These are phyloP conservation scores for Extremus antarcticus DNA, from an alignment of 495 filamentous ascomycete genomes.

Conservation along the genomic window DNA sequence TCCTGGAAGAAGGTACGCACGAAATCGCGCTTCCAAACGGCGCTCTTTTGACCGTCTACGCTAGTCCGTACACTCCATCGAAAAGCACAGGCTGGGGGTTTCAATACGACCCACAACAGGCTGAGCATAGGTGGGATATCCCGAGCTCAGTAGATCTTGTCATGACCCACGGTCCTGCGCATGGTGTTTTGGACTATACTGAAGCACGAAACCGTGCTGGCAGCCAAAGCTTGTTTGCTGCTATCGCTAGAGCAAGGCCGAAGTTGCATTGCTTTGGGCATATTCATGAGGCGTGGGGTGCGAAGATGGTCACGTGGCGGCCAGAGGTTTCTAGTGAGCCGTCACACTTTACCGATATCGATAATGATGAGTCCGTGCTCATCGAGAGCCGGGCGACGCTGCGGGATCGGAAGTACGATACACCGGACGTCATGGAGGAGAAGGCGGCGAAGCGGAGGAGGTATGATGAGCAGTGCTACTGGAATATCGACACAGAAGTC, in stretches of 20 bases:
- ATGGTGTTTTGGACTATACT: slow-evolving; percentile 44
- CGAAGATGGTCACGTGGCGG: slow-evolving; percentile 45
- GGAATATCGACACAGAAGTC: slow-evolving; percentile 27
- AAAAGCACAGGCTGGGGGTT: slow-evolving; percentile 53
- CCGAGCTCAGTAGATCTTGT: slow-evolving; percentile 41
- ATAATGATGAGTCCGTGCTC: slow-evolving; percentile 20
- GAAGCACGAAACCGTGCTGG: slow-evolving; percentile 35
- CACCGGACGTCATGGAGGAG: not conserved
- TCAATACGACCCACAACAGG: slow-evolving; percentile 42
- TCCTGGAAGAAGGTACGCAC: slow-evolving; percentile 56
- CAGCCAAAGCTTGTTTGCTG: slow-evolving; percentile 46
- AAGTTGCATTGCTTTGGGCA: slow-evolving; percentile 62
- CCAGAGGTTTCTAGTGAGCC: slow-evolving; percentile 31
- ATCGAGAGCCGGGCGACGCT: slow-evolving; percentile 36
- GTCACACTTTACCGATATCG: slow-evolving; percentile 7
- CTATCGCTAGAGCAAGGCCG: slow-evolving; percentile 43
- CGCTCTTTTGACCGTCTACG: slow-evolving; percentile 52
- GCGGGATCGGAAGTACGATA: slow-evolving; percentile 9
- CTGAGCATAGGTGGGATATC: slow-evolving; percentile 41
- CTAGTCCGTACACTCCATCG: slow-evolving; percentile 53
- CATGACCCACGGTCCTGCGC: slow-evolving; percentile 66
- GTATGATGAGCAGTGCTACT: not conserved
- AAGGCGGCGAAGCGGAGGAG: not conserved
- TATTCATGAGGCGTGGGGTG: slow-evolving; percentile 69
- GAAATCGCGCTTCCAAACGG: slow-evolving; percentile 47